Base-by-base conservation (phyloP, 1,284 basidiomycete species). In the Xerocomus nothofagi region DNA sequence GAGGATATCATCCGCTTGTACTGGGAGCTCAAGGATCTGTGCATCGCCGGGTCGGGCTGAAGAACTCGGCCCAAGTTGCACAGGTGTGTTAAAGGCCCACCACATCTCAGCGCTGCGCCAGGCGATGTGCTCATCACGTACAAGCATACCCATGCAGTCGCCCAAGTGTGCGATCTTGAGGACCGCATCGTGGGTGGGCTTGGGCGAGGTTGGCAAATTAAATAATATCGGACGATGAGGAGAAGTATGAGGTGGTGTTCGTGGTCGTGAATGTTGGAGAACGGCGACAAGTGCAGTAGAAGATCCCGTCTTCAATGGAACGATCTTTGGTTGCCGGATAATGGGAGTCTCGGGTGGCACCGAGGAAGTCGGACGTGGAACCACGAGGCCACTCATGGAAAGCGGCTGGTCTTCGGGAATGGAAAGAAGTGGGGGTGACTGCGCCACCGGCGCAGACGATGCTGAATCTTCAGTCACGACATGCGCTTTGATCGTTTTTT, bases 41-140 rank as follows among this genome's bases (percentile, higher is more conserved):
- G 93, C 93, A 52, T 93, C 80, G 52, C 78, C 77, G 2, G 88
- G 86, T 40, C 81, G 82, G 15, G 86, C 83, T 12, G 82, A 76
- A 2, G 82, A 82, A 36, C 83, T 77, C 12, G 93, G 93, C 1
- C 92, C 91, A 1, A 97, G 80, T 68, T 95, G 91, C 6, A 91
- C 80, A 0, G 93, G 93, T 39, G 91, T 94, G 68, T 98, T 98
- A 74, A 97, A 96, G 64, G 73, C 77, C 79, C 93, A 95, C 82
- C 95, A 95, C 87, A 97, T 96, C 71, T 98, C 95, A 48, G 91
- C 82, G 39, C 86, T 91, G 34, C 93, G 79, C 83, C 94, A 97
- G 3, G 88, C 82, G 34, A 96, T 80, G 53, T 84, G 77, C 14
- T 88, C 86, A 4, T 80, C 79, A 6, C 93, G 80, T 24, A 97